Percentiles rank a stretch among this genome's conserved stretches.
These are phyloP conservation scores for Mucor mucedo DNA, from an alignment of 371 early-diverging fungal genomes.

Conservation along the genomic window DNA sequence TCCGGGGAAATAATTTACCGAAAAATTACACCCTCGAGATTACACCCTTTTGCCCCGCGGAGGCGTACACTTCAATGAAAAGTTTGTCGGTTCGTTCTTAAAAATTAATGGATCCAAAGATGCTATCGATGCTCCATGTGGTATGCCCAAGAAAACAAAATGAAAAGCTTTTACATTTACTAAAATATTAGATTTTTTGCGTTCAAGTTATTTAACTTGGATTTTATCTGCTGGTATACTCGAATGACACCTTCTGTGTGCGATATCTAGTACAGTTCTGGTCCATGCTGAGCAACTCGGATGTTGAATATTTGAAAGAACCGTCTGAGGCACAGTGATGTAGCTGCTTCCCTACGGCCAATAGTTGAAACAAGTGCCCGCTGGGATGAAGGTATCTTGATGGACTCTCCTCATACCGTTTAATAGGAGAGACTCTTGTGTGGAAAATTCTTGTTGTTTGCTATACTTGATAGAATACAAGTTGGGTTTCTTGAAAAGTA, in stretches of 20 bases:
- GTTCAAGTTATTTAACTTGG: neutral
- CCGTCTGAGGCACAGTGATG: conserved; percentile 2
- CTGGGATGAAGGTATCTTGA: conserved; percentile 1
- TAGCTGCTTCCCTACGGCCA: neutral
- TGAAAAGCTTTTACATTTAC: neutral
- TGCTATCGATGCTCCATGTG: neutral
- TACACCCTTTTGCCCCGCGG: too few relatives aligned
- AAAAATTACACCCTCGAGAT: too few relatives aligned
- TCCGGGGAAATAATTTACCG: too few relatives aligned
- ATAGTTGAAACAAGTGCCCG: conserved; percentile 1
- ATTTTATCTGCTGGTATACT: neutral
- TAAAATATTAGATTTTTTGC: neutral
- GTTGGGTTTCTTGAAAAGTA: neutral
- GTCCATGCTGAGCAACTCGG: conserved; percentile 4
- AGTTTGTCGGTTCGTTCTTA: too few relatives aligned
- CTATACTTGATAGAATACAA: too few relatives aligned
- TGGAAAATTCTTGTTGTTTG: neutral
- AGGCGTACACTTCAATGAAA: too few relatives aligned
- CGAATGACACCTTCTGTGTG: conserved; percentile 1
- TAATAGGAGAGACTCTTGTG: neutral
- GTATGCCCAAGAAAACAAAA: neutral
- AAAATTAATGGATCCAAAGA: too few relatives aligned
- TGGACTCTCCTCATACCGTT: conserved; percentile 3
- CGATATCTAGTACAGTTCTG: conserved; percentile 2
- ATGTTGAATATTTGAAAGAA: conserved; percentile 2